These are phyloP conservation scores for Leptodontidium sp. DNA, from an alignment of 2,329 filamentous ascomycete genomes.

Conservation along the genomic window DNA sequence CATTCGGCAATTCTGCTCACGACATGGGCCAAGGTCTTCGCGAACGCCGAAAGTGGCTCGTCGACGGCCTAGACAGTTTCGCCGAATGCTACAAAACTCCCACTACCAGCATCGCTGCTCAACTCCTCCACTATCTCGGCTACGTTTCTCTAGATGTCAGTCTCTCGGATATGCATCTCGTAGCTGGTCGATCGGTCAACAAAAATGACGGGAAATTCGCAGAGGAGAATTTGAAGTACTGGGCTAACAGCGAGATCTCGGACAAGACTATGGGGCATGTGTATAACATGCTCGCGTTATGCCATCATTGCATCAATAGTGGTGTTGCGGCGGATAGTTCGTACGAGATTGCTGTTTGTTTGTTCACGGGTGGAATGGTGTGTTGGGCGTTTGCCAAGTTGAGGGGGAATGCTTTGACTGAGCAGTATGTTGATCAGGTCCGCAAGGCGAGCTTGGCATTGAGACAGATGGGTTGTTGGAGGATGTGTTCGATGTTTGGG, in stretches of 20 bases:
- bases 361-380: conserved; percentile 44
- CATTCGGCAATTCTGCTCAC: conserved; percentile 38
- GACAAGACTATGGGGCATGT: conserved; percentile 42
- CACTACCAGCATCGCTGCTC: conserved; percentile 29
- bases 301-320: conserved; percentile 32
- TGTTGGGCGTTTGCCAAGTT: conserved; percentile 45
- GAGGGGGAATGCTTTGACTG: conserved; percentile 24
- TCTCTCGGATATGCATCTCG: conserved; percentile 44
- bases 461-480: conserved; percentile 42
- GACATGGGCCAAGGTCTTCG: conserved; percentile 41
- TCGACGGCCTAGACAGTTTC: conserved; percentile 42
- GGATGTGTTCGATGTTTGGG: conserved; percentile 43
- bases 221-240: conserved; percentile 42
- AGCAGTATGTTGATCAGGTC: conserved; percentile 35
- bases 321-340: conserved; percentile 32
- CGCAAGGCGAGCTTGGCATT: conserved; percentile 38
- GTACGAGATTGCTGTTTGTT: conserved; percentile 40
- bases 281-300: conserved; percentile 37
- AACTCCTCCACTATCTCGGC: conserved; percentile 39
- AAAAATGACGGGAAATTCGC: conserved; percentile 41
- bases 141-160: conserved; percentile 42
- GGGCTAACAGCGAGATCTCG: conserved; percentile 42
- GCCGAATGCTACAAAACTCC: conserved; percentile 38
- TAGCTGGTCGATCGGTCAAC: conserved; percentile 40
- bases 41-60: conserved; percentile 40